A percentile compares a stretch with the other conserved stretches of the same genome.
Conservation (phyloP, 1,139 yeast genomes). For the Suhomyces panamericanus region DNA sequence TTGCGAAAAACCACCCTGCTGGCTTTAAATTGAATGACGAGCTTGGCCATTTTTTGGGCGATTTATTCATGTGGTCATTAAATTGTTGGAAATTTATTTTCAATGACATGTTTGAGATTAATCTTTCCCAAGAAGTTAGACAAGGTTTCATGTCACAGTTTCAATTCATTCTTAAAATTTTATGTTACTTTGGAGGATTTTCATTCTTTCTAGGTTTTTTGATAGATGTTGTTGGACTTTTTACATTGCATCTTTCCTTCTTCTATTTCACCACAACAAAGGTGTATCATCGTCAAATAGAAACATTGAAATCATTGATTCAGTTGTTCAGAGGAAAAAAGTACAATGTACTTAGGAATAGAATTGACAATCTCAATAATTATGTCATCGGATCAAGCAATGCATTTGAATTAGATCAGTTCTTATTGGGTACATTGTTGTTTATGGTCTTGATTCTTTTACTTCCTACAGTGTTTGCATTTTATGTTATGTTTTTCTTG, state of each 20-base stretch:
- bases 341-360: slow-evolving; percentile 74
- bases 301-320: slow-evolving; percentile 69
- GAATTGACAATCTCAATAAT: slow-evolving; percentile 64
- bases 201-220: slow-evolving; percentile 67
- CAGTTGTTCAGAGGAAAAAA: slow-evolving; percentile 89
- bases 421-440: slow-evolving; percentile 81
- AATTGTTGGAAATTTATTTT: slow-evolving; percentile 56
- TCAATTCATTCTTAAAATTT: slow-evolving; percentile 16
- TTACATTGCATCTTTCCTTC: slow-evolving; percentile 71
- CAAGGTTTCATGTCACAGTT: neutral
- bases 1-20: slow-evolving; percentile 82
- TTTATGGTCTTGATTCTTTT: slow-evolving; percentile 78
- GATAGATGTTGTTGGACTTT: slow-evolving; percentile 62
- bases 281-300: slow-evolving; percentile 73
- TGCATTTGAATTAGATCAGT: slow-evolving; percentile 79
- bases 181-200: slow-evolving; percentile 58
- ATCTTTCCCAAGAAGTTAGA: slow-evolving; percentile 5
- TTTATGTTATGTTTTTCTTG: slow-evolving; percentile 72
- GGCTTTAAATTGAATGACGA: slow-evolving; percentile 92
- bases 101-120: slow-evolving; percentile 14
- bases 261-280: slow-evolving; percentile 80
- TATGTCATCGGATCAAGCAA: slow-evolving; percentile 45
- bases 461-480: slow-evolving; percentile 84
- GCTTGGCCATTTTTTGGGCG: slow-evolving; percentile 82
- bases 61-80: slow-evolving; percentile 81